Evolutionary conservation across 345 rosid genomes (phyloP).

Genomic region (Gossypioides kirkii): DNA sequence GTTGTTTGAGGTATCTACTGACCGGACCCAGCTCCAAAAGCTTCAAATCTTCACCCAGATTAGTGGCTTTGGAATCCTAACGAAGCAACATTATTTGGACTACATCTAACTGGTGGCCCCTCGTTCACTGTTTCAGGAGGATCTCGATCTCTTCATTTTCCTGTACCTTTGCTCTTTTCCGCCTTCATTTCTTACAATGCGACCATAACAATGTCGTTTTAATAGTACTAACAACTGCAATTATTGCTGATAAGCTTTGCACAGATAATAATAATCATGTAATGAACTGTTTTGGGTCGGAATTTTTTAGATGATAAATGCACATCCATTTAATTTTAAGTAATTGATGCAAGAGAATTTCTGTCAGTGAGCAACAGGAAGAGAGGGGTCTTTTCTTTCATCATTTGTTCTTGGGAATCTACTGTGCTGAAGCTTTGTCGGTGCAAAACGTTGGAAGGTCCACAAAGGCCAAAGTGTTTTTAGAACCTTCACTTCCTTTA

Average conservation of each 20-base stretch:
- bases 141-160: constrained; percentile 20
- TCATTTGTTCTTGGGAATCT: not conserved
- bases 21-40: not conserved
- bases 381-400: not conserved
- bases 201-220: not conserved
- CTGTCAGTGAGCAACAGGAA: not conserved
- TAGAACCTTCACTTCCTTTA: constrained; percentile 8
- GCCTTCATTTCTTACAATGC: not conserved
- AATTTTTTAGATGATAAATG: not conserved
- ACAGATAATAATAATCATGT: not conserved
- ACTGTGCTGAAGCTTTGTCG: constrained; percentile 14
- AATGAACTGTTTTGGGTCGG: not conserved
- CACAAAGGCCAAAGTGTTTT: not conserved
- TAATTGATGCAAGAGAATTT: not conserved
- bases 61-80: not conserved
- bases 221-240: not conserved
- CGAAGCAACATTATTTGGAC: not conserved
- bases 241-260: not conserved
- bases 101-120: not conserved
- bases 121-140: not conserved
- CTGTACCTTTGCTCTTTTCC: not conserved
- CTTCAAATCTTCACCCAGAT: not conserved
- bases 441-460: constrained; percentile 19
- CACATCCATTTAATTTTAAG: not conserved
- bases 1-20: not conserved